phyloP scores from a whole-genome alignment of 2,329 filamentous ascomycete genomes.

The Pyricularia grisea region DNA sequence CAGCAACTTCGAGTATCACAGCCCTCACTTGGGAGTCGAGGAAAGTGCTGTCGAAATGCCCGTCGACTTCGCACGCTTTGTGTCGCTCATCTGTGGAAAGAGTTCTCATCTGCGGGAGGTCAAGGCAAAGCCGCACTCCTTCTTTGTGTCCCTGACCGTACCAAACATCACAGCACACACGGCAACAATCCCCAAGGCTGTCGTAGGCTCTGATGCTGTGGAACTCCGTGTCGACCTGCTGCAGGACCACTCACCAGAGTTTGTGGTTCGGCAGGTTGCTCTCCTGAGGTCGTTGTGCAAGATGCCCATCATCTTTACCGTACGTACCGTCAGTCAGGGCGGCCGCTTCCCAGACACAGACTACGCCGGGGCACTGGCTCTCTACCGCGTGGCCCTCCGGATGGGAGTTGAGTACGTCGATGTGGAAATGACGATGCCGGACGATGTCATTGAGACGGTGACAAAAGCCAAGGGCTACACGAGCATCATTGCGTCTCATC shows the following conservation, averaged over 20 bases:
- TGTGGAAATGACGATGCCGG: conserved; percentile 78
- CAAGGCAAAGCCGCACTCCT: conserved; percentile 64
- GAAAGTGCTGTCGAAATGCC: conserved; percentile 29
- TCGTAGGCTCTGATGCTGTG: conserved; percentile 83
- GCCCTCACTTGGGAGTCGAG: conserved; percentile 49
- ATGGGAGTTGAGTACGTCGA: conserved; percentile 90
- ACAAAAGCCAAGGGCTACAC: conserved; percentile 18
- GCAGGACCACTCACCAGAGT: conserved; percentile 65
- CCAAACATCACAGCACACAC: conserved; percentile 59
- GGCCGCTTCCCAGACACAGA: conserved; percentile 77
- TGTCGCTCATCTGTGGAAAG: conserved; percentile 49
- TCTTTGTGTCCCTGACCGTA: conserved; percentile 86
- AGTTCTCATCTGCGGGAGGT: conserved; percentile 39
- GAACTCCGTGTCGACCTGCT: conserved; percentile 91
- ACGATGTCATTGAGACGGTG: conserved; percentile 62
- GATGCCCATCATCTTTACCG: conserved; percentile 83
- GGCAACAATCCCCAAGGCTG: conserved; percentile 59
- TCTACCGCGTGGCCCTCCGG: conserved; percentile 72
- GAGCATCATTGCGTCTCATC: conserved; percentile 89
- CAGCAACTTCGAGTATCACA: conserved; percentile 91
- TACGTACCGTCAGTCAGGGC: conserved; percentile 78
- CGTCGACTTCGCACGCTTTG: conserved; percentile 64
- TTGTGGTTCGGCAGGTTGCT: conserved; percentile 72
- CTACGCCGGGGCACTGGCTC: conserved; percentile 56
- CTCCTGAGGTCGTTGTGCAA: conserved; percentile 55